Base-by-base conservation (phyloP, 768 basidiomycete genomes). In the Russula compacta region DNA sequence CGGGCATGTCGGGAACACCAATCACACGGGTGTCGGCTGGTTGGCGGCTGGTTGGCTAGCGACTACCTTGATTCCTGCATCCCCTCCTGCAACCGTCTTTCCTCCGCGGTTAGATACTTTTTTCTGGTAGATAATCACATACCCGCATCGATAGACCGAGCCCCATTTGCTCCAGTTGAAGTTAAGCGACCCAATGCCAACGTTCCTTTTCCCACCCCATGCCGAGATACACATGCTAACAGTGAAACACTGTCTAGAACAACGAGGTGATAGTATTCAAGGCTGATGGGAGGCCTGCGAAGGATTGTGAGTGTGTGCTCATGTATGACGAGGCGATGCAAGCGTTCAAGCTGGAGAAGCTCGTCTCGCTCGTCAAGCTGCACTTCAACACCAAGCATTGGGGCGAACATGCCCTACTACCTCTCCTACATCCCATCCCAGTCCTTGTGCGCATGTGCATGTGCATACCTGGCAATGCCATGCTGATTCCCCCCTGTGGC, bases 241-340 rank as follows among this genome's bases (percentile, higher is more conserved):
- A 24, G 15, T 51, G 52, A 43, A 19, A n/a, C 42, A 33, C 33
- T 51, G 43, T 54, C 40, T 53, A 85, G 84, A 69, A 74, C 3
- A 78, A 77, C 17, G 83, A 86, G 60, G 77, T 69, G 12, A 78
- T 83, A 66, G 67, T 80, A 42, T 90, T 83, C 67, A 74, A 72
- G 42, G 89, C 87, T 3, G 67, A 68, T 7, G 87, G 87, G 67
- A 74, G 74, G 15, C 71, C 79, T 1, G 79, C 84, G 7, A 86
- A 83, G 69, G 86, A 89, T 47, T 78, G 78, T 66, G 87, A 90
- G 53, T 92, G 89, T 64, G 81, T 91, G 8, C 76, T 92, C 43
- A 85, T 92, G 47, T 91, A 85, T 67, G 89, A 92, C 69, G 87
- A 88, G 68, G 85, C 83, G 56, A 76, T 80, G 17, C 64, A 66